Conservation (phyloP, 179 eudicot species). For the Beta macrorhiza region DNA sequence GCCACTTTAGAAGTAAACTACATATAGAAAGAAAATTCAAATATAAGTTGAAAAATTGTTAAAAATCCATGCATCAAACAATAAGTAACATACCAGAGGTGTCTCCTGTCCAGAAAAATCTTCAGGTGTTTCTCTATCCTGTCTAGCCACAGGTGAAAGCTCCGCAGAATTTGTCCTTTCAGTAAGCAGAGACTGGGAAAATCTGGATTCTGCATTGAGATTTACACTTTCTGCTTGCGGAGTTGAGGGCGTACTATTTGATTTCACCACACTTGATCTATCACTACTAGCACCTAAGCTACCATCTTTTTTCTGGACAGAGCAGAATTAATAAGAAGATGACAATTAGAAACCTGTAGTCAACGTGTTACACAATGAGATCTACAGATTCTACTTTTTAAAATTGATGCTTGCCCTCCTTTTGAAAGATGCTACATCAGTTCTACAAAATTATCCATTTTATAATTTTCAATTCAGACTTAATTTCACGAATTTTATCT, state of each 20-base stretch:
- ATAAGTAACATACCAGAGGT: slow-evolving; percentile 62
- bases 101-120: slow-evolving; percentile 73
- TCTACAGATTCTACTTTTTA: neutral
- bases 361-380: neutral
- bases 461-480: neutral
- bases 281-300: slow-evolving; percentile 76
- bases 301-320: slow-evolving; percentile 70
- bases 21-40: neutral
- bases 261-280: slow-evolving; percentile 83
- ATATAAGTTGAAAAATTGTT: neutral
- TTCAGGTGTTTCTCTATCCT: slow-evolving; percentile 54
- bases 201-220: slow-evolving; percentile 59
- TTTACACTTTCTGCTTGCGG: slow-evolving; percentile 79
- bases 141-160: slow-evolving; percentile 53
- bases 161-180: slow-evolving; percentile 66
- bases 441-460: neutral
- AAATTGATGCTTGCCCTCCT: neutral
- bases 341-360: neutral
- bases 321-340: slow-evolving; percentile 2
- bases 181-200: slow-evolving; percentile 60
- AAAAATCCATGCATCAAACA: neutral
- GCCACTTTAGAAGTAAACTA: neutral
- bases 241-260: slow-evolving; percentile 86
- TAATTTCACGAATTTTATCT: neutral
- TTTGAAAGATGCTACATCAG: neutral